A percentile compares a stretch with the other conserved stretches of the same genome.
Evolutionary conservation across 768 basidiomycete species (phyloP).

Genomic region (Erythrobasidium yunnanense): DNA sequence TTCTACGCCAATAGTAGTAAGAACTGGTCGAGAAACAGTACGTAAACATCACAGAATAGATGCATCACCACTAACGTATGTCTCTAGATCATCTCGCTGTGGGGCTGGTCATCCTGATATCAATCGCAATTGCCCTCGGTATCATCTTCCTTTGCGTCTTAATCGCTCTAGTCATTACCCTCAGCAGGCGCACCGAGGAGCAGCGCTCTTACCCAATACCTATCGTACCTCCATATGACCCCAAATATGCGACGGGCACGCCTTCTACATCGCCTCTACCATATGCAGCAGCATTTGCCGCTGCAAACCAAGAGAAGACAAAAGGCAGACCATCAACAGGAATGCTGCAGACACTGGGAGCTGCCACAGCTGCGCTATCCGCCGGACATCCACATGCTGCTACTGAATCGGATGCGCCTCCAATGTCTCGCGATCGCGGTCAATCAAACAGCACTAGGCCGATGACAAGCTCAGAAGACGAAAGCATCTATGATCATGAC

Average conservation of each 20-base stretch:
- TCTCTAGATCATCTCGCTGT: conserved; percentile 68
- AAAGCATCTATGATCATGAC: conserved; percentile 3
- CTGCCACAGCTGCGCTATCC: conserved; percentile 13
- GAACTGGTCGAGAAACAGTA: conserved; percentile 51
- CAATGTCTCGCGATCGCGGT: not conserved
- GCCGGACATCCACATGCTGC: conserved; percentile 5
- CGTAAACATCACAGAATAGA: conserved; percentile 9
- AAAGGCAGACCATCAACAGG: not conserved
- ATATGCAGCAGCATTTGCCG: not conserved
- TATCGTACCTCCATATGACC: conserved; percentile 52
- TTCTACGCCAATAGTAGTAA: conserved; percentile 73
- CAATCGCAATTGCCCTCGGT: conserved; percentile 90
- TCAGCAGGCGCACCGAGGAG: conserved; percentile 72
- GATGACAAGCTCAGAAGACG: not conserved
- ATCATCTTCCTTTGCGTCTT: conserved; percentile 78
- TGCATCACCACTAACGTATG: not conserved
- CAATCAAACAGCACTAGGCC: not conserved
- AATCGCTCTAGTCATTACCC: conserved; percentile 75
- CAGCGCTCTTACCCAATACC: conserved; percentile 42
- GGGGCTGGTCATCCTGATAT: conserved; percentile 90
- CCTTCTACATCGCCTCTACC: conserved; percentile 8
- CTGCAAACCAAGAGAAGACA: not conserved
- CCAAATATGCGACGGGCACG: conserved; percentile 54
- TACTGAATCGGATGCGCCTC: not conserved
- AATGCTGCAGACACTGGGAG: conserved; percentile 15